Percentiles rank a stretch among this genome's conserved stretches.
phyloP scores from a whole-genome alignment of 805 yeast species.

The Myxozyma monticola region DNA sequence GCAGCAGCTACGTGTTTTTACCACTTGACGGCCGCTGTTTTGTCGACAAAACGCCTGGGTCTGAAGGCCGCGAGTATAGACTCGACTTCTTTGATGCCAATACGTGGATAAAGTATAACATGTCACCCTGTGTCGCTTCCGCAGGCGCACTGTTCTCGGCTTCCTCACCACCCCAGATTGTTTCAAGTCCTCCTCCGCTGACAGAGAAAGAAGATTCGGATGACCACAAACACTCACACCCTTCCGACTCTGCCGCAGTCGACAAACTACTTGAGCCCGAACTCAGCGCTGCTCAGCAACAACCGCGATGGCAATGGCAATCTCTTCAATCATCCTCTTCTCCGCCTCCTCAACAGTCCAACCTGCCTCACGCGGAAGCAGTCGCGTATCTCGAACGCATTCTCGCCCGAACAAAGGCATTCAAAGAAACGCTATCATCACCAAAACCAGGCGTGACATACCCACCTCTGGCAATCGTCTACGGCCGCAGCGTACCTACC shows the following conservation, averaged over 20 bases:
- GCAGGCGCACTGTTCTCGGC: neutral
- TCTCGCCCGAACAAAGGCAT: slow-evolving; percentile 58
- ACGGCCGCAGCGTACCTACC: slow-evolving; percentile 81
- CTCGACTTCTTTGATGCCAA: slow-evolving; percentile 79
- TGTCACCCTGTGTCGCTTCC: slow-evolving; percentile 65
- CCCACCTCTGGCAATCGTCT: slow-evolving; percentile 83
- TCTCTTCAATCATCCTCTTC: neutral
- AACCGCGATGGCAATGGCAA: too few relatives aligned
- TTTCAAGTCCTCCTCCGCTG: neutral
- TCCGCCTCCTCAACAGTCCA: neutral
- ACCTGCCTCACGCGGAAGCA: slow-evolving; percentile 48
- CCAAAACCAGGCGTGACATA: slow-evolving; percentile 50
- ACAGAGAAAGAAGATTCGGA: neutral
- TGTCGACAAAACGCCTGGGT: slow-evolving; percentile 52
- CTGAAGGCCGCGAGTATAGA: slow-evolving; percentile 52
- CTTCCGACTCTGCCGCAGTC: too few relatives aligned
- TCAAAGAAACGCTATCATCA: slow-evolving; percentile 55
- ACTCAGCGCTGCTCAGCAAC: neutral
- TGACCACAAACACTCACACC: too few relatives aligned
- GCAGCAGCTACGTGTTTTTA: slow-evolving; percentile 75
- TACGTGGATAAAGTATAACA: slow-evolving; percentile 72
- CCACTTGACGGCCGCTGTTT: slow-evolving; percentile 78
- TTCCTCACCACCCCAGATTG: neutral
- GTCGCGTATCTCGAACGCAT: slow-evolving; percentile 64
- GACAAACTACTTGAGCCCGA: neutral